Evolutionary conservation across 352 stramenopile genomes (phyloP).

Genomic region (Phytophthora melonis): DNA sequence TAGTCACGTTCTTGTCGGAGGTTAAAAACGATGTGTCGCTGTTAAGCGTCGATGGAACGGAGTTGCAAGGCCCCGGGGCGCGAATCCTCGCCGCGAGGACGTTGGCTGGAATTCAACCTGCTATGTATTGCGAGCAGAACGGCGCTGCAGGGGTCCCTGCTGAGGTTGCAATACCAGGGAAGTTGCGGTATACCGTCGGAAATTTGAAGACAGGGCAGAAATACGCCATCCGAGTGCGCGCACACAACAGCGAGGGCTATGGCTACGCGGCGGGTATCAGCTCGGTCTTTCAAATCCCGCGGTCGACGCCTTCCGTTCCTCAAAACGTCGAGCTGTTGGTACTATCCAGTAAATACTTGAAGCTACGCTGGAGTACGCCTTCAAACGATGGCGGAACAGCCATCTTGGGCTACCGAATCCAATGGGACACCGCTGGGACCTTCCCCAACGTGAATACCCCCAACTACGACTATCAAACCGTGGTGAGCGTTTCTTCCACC

Average conservation of each 20-base stretch:
- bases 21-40: conserved; percentile 81
- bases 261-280: conserved; percentile 57
- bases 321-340: conserved; percentile 55
- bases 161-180: conserved; percentile 42
- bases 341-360: conserved; percentile 76
- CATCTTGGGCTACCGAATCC: conserved; percentile 67
- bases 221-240: conserved; percentile 75
- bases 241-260: conserved; percentile 71
- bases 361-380: conserved; percentile 80
- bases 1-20: conserved; percentile 94
- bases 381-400: conserved; percentile 67
- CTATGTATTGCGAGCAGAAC: conserved; percentile 79
- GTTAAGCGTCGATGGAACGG: conserved; percentile 90
- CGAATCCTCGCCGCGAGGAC: conserved; percentile 79
- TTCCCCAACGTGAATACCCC: neutral
- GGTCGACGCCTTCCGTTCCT: conserved; percentile 52
- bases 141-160: conserved; percentile 38
- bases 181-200: conserved; percentile 47
- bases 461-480: conserved; percentile 4
- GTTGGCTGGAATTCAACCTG: conserved; percentile 71
- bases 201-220: conserved; percentile 63
- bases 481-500: conserved; percentile 35
- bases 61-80: conserved; percentile 92
- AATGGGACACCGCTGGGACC: conserved; percentile 88
- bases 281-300: conserved; percentile 63